These are phyloP conservation scores for Plasmodium knowlesi DNA, from an alignment of 169 alveolate species.

Conservation along the genomic window DNA sequence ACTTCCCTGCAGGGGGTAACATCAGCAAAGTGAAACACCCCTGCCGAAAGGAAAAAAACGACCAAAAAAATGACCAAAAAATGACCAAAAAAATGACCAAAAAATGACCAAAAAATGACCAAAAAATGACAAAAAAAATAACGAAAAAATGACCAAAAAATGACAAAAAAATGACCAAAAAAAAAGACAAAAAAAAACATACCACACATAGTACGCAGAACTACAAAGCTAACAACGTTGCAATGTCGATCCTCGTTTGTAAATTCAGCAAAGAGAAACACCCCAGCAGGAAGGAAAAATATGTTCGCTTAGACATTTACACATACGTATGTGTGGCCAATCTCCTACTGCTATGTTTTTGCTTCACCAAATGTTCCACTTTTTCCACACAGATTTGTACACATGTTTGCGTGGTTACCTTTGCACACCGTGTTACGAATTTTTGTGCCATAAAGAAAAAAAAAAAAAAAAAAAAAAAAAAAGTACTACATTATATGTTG, in stretches of 20 bases:
- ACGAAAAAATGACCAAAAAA: too few relatives aligned
- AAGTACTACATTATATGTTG: neutral
- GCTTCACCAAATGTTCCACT: neutral
- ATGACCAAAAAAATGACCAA: neutral
- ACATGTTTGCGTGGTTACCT: constrained; percentile 29
- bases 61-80: neutral
- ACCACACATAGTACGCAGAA: neutral
- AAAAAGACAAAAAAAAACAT: neutral
- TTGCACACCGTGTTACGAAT: constrained; percentile 36
- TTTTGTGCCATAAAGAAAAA: constrained; percentile 9
- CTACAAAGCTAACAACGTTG: neutral
- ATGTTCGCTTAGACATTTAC: constrained; percentile 4
- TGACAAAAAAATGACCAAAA: neutral
- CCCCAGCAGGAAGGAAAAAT: neutral
- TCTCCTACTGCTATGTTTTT: neutral
- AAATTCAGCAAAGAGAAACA: neutral
- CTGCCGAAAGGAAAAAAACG: neutral
- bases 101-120: neutral
- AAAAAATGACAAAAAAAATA: neutral
- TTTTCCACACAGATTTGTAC: neutral
- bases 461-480: neutral
- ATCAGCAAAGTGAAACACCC: neutral
- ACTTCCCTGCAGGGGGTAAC: neutral
- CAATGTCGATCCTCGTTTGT: neutral
- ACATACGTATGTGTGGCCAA: neutral